These are phyloP conservation scores for Trichosporon sp. DNA, from an alignment of 1,284 basidiomycete species.

Conservation along the genomic window DNA sequence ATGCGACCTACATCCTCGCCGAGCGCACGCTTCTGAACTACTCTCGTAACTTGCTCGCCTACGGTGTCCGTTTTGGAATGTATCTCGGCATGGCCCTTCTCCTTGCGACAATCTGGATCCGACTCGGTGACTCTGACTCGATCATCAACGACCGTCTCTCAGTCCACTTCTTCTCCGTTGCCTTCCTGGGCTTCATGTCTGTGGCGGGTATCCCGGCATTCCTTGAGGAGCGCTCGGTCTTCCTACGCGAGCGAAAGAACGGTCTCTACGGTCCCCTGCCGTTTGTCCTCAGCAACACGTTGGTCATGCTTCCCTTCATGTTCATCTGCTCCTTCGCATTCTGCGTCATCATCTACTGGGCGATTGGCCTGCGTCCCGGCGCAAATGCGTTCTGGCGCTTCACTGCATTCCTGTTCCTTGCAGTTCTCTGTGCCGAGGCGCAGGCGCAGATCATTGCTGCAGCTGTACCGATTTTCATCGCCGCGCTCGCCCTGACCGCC, in stretches of 20 bases:
- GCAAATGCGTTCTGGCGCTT: conserved; percentile 54
- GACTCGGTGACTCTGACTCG: conserved; percentile 46
- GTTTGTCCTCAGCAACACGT: conserved; percentile 39
- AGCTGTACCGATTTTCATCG: conserved; percentile 58
- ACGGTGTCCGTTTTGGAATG: conserved; percentile 60
- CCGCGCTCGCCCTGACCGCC: conserved; percentile 55
- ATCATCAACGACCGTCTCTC: conserved; percentile 44
- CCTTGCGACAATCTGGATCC: conserved; percentile 59
- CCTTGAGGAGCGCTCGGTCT: conserved; percentile 48
- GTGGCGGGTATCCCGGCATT: conserved; percentile 44
- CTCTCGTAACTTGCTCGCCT: conserved; percentile 54
- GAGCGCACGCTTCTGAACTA: conserved; percentile 22
- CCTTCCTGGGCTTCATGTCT: conserved; percentile 57
- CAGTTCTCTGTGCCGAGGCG: conserved; percentile 57
- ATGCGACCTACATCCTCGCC: conserved; percentile 8
- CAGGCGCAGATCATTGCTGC: conserved; percentile 55
- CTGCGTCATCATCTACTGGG: conserved; percentile 29
- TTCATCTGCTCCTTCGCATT: conserved; percentile 38
- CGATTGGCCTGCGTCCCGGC: conserved; percentile 16
- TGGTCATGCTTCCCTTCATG: conserved; percentile 45
- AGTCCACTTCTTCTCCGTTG: conserved; percentile 55
- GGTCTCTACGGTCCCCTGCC: conserved; percentile 34
- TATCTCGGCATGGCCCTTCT: conserved; percentile 57
- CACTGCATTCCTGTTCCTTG: conserved; percentile 56
- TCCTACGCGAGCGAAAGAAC: conserved; percentile 40